Evolutionary conservation across 257 asterid species (phyloP).

Genomic region (Asclepias syriaca): DNA sequence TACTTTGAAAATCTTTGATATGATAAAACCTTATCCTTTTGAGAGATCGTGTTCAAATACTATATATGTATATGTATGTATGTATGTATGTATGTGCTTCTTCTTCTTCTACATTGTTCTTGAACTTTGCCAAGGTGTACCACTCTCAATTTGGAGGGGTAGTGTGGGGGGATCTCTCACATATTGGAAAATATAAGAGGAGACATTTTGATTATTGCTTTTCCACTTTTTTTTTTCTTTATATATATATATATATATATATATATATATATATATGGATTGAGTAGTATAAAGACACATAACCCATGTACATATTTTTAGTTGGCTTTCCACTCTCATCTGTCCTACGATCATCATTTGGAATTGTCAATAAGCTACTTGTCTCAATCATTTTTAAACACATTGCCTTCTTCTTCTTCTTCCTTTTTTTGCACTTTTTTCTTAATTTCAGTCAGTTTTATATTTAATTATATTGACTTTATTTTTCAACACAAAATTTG

Average conservation of each 20-base stretch:
- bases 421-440: neutral
- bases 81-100: too few species aligned
- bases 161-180: neutral
- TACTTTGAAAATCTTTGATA: neutral
- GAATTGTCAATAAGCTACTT: constrained; percentile 18
- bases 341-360: constrained; percentile 9
- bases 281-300: constrained; percentile 17
- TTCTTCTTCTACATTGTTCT: constrained; percentile 20
- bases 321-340: constrained; percentile 3
- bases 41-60: constrained; percentile 1
- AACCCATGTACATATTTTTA: neutral
- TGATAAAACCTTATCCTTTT: constrained; percentile 12
- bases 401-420: neutral
- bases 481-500: neutral
- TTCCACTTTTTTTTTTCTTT: neutral
- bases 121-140: constrained; percentile 8
- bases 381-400: constrained; percentile 26
- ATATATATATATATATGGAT: neutral
- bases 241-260: too few species aligned
- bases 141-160: constrained; percentile 2
- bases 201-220: constrained; percentile 7
- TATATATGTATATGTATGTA: neutral
- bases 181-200: constrained; percentile 3
- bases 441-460: constrained; percentile 2
- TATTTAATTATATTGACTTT: constrained; percentile 8